Conservation (phyloP, 1,284 basidiomycete genomes). For the Veloboletus limbatus region DNA sequence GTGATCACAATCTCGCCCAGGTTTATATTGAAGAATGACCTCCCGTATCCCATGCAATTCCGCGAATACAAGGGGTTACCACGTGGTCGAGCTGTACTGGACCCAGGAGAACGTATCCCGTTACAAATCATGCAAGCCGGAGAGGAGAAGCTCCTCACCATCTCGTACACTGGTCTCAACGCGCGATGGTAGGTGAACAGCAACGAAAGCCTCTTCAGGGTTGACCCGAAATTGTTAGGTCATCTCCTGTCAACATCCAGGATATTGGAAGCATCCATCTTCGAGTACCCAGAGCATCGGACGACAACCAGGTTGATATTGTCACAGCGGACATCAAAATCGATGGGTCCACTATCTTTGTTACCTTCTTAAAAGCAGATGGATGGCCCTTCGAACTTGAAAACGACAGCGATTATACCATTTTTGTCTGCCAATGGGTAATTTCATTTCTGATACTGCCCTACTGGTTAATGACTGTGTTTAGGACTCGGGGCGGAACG, state of each 20-base stretch:
- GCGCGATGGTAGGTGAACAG: constrained; percentile 66
- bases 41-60: constrained; percentile 69
- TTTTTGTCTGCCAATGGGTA: constrained; percentile 80
- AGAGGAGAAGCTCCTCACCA: constrained; percentile 71
- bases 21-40: constrained; percentile 87
- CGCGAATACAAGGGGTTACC: constrained; percentile 82
- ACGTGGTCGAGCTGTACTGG: constrained; percentile 64
- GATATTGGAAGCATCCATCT: constrained; percentile 88
- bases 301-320: constrained; percentile 51
- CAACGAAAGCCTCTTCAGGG: background rate
- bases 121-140: constrained; percentile 70
- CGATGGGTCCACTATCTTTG: constrained; percentile 87
- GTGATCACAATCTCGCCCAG: constrained; percentile 91
- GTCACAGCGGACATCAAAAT: constrained; percentile 84
- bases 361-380: constrained; percentile 71
- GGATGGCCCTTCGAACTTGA: constrained; percentile 91
- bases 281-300: constrained; percentile 51
- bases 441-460: constrained; percentile 15
- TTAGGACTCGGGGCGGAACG: constrained; percentile 52
- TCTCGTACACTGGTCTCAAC: constrained; percentile 85
- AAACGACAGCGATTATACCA: constrained; percentile 79
- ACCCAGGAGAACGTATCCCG: constrained; percentile 68
- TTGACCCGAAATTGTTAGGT: constrained; percentile 52
- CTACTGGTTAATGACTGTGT: constrained; percentile 7
- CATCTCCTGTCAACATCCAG: constrained; percentile 88